Evolutionary conservation across 2,329 filamentous ascomycete species (phyloP), one percentile per base, ranked within the genome.

Genomic region (Plectosphaerella cucumerina): DNA sequence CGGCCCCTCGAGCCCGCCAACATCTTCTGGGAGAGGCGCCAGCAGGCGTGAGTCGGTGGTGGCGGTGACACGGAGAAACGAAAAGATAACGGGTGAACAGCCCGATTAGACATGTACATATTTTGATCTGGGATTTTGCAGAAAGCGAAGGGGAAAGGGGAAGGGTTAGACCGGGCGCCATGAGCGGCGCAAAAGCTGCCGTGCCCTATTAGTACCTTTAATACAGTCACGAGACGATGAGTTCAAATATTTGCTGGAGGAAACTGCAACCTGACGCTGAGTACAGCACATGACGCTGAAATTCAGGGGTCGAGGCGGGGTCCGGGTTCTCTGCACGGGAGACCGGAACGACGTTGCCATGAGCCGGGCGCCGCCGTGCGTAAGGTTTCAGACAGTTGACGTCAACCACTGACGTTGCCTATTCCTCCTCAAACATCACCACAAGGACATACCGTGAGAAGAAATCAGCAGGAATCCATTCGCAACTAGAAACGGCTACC

Each of bases 1-100:
- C 80, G 87, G 59, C 87, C 87, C 11, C 67, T 88, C 48, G 81
- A 86, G 66, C 86, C 86, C 41, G 86, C 86, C 44, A 76, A 83
- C 47, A 82, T 96, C 46, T 75, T 81, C 66, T 96, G 88, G 84
- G 88, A 95, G 76, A 80, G 77, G 67, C 78, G 87, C 62, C 73
- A 82, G 50, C 70, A 70, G 59, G 58, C 58, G 49, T 62, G 54
- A 58, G 42, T 15, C 35, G 3, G 14, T 22, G 14, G 35, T 8
- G 9, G 14, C 14, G 35, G 26, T 31, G 26, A 9, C 26, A 11
- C 9, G 26, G 26, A 31, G 26, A 8, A 11, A 31, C 26, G 26
- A 31, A 31, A 31, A 31, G 26, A 31, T 31, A 31, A 8, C 26
- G 26, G 26, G 26, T 11, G 8, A 3, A 10, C 26, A n/a, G 26